Evolutionary conservation across 1,284 basidiomycete genomes (phyloP).

Genomic region (Sporisorium scitamineum): DNA sequence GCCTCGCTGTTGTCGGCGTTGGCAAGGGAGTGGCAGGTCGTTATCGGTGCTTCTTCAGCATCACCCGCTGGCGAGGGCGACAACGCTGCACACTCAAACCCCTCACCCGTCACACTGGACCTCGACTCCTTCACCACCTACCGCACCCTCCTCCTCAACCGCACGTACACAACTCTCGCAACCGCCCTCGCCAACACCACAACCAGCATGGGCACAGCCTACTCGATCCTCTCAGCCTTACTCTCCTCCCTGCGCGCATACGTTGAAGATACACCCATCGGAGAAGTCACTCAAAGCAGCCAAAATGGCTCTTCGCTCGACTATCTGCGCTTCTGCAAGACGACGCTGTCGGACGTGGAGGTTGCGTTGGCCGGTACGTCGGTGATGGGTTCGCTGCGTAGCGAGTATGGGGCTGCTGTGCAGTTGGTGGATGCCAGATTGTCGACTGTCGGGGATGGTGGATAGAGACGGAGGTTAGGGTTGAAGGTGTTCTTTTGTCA

Average conservation of each 20-base stretch:
- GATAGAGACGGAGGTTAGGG: too few relatives aligned
- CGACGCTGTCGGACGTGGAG: conserved; percentile 16
- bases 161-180: conserved; percentile 13
- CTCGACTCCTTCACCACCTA: conserved; percentile 15
- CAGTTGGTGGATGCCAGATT: neutral
- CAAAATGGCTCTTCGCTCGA: neutral
- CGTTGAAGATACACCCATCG: conserved; percentile 33
- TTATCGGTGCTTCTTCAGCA: neutral
- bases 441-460: neutral
- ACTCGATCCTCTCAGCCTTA: conserved; percentile 40
- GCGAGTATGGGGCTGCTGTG: conserved; percentile 1
- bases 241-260: conserved; percentile 39
- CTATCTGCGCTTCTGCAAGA: conserved; percentile 21
- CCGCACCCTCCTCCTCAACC: conserved; percentile 14
- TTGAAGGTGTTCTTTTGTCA: neutral
- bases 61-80: neutral
- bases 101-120: neutral
- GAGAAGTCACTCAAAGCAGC: neutral
- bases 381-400: conserved; percentile 9
- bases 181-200: conserved; percentile 1
- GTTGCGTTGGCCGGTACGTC: neutral
- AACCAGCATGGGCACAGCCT: conserved; percentile 19
- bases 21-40: conserved; percentile 4
- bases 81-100: neutral
- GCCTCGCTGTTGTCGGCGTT: conserved; percentile 8